Base-by-base conservation (phyloP, 257 asterid species). In the Solanum ahanhuiri region DNA sequence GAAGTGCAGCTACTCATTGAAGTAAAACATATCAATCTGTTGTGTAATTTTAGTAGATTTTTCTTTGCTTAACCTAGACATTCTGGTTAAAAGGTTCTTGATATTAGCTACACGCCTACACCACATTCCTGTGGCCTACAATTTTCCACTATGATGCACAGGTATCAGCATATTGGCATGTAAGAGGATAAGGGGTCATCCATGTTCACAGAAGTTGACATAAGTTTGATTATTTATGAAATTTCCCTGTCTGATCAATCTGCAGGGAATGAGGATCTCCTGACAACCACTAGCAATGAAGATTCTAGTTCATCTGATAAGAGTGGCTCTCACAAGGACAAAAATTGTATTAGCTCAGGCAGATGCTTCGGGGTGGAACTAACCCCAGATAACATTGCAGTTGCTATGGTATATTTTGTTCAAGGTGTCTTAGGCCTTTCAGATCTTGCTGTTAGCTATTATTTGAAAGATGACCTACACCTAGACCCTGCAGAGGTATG, bases 401-500 rank as follows among this genome's bases (percentile, higher is more conserved):
- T 97, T 87, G 99, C 99, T 39, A 95, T 94, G 99, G 99, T 97
- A 87, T 97, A 97, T 90, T 97, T 97, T 85, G 99, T 97, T 83
- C 99, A 97, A 92, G 99, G 99, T 69, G 98, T 97, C 84, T 88
- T 97, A 89, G 98, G 98, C 86, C 98, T 97, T 60, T 89, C 99
- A 37, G 92, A 97, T 88, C 95, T 97, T 87, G 99, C 99, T 86
- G 98, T 95, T 87, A 95, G 88, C 92, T 97, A 94, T 90, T 97
- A 94, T 92, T 85, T 97, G 93, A 97, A 97, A 93, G 99, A 97
- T 90, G 98, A 95, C 89, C 94, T 97, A 75, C 98, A 92, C 89
- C 93, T 97, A 33, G 98, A 95, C 89, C 99, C 99, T 88, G 99
- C 99, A 7, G 99, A 97, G 99, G 99, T 97, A 90, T 86, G 85